Base-by-base conservation (phyloP, 1,284 basidiomycete genomes). In the Cryptococcus sp. region DNA sequence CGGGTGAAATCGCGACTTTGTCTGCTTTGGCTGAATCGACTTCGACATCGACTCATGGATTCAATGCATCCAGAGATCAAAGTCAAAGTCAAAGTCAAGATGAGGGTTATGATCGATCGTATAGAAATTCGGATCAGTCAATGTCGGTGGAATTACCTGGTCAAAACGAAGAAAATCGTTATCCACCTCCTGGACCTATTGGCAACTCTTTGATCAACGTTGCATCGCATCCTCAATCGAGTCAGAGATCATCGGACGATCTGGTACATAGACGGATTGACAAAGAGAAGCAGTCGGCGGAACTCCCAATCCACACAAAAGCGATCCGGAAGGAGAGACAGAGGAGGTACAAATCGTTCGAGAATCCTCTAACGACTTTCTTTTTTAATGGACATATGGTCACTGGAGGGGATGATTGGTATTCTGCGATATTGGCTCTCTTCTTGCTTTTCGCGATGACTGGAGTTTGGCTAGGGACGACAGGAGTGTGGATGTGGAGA, bases 401-500 rank as follows among this genome's bases (percentile, higher is more conserved):
- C 59, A 87, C 86, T 0, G 90, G 90, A n/a, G 88, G 88, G 3
- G 91, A 94, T 73, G 81, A 82, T 21, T 84, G 85, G 0, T 83
- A 82, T 77, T 87, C 89, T 3, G 88, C 93, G 61, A 65, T 88
- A 7, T 79, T 79, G 0, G 83, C 82, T 2, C 74, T 91, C 47
- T 66, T 75, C 4, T 52, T 92, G 18, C 74, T 87, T 40, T 70
- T 90, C 43, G 79, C 80, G 14, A 78, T 94, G 54, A 75, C 85
- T 1, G 88, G 85, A 0, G 73, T 85, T 7, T 96, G 87, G 87
- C 82, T 93, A 61, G 86, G 84, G 4, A 87, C 86, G 21, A 91
- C 89, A 3, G 85, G 85, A 54, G 84, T 86, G 19, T 91, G 87
- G 83, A 85, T 90, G 82, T 93, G 91, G 88, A 72, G 75, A 28